These are phyloP conservation scores for Rosa persica DNA, from an alignment of 306 rosid species.

Conservation along the genomic window DNA sequence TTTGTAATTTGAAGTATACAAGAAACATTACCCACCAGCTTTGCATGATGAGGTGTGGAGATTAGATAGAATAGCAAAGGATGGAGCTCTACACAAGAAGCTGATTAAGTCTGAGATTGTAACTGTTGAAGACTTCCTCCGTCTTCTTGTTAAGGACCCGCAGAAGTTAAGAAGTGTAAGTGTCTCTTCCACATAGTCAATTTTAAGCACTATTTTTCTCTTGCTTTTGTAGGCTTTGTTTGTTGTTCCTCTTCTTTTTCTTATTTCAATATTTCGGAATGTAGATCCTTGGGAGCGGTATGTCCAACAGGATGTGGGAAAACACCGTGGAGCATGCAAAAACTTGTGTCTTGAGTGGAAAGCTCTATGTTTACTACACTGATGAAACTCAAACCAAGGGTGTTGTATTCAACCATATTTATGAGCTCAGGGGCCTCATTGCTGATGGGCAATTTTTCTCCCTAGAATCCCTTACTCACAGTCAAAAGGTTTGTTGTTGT, in stretches of 20 bases:
- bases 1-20: conserved; percentile 59
- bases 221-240: not conserved
- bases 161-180: conserved; percentile 81
- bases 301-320: conserved; percentile 96
- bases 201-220: conserved; percentile 6
- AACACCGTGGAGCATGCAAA: conserved; percentile 89
- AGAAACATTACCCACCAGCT: conserved; percentile 89
- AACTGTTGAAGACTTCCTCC: conserved; percentile 79
- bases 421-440: conserved; percentile 78
- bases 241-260: not conserved
- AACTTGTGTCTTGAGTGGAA: conserved; percentile 78
- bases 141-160: conserved; percentile 64
- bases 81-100: conserved; percentile 84
- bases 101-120: conserved; percentile 50
- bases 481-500: conserved; percentile 61
- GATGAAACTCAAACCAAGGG: conserved; percentile 52
- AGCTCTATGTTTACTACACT: conserved; percentile 72
- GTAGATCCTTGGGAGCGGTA: conserved; percentile 84
- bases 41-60: conserved; percentile 91
- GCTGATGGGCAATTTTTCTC: conserved; percentile 67
- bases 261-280: conserved; percentile 16
- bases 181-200: conserved; percentile 11
- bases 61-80: conserved; percentile 82
- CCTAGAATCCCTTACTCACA: conserved; percentile 65
- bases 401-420: conserved; percentile 75